Conservation (phyloP, 2,329 filamentous ascomycete genomes). For the Coniosporium uncinatum region DNA sequence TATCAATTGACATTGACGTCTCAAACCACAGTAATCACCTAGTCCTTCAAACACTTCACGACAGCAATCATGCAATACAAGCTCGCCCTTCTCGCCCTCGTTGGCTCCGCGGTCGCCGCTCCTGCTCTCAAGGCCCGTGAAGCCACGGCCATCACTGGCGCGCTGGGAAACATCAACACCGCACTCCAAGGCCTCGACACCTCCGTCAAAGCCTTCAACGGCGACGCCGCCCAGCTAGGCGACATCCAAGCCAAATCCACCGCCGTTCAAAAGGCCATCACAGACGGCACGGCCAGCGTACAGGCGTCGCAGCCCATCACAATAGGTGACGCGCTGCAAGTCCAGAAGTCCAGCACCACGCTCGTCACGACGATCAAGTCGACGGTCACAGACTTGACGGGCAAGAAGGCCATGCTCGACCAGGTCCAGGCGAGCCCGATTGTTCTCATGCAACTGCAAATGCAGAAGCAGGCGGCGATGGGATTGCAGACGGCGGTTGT, state of each 20-base stretch:
- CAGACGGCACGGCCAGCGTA: not conserved
- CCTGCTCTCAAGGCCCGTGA: not conserved
- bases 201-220: not conserved
- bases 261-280: not conserved
- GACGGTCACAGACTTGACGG: not conserved
- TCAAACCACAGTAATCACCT: too few species aligned
- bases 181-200: not conserved
- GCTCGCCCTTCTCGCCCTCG: not conserved
- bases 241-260: not conserved
- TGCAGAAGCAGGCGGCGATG: not conserved
- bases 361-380: not conserved
- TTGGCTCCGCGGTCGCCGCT: not conserved
- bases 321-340: not conserved
- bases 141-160: not conserved
- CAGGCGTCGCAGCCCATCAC: not conserved
- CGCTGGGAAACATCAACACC: not conserved
- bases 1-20: too few species aligned
- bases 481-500: not conserved
- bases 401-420: slow-evolving; percentile 1
- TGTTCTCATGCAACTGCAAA: not conserved
- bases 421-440: not conserved
- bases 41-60: too few species aligned
- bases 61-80: not conserved
- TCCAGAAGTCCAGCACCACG: not conserved
- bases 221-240: not conserved